Base-by-base conservation (phyloP, 2,329 filamentous ascomycete genomes). In the Sclerotinia spermophila region DNA sequence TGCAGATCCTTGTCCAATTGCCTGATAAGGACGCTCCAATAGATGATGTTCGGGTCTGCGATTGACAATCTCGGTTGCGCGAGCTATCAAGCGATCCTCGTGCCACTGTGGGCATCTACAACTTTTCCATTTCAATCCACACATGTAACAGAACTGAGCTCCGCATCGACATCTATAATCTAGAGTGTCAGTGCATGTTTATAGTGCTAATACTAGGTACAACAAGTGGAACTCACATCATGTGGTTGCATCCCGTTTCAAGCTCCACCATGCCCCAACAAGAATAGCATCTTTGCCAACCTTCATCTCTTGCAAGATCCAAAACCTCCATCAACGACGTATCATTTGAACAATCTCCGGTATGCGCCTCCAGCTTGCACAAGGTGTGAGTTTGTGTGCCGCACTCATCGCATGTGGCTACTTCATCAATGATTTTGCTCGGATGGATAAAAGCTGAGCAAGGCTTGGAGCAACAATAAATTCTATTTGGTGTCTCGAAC, bases 211-310 rank as follows among this genome's bases (percentile, higher is more conserved):
- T n/a, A 60, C 35, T 10, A 3, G 5, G 3, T 51, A 2, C 7
- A 15, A 2, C 6, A 7, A 45, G 1, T 21, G 2, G n/a, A n/a
- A 83, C 84, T 76, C 73, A 89, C 86, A 72, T 86, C 5, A 89
- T 89, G 67, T 89, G 87, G 66, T 85, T 81, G 71, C 87, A 89
- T 1, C 87, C 87, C 0, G 48, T n/a, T 0, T 75, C 42, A 0
- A 87, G 77, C 77, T 88, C 85, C 0, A 89, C 81, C 19, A 89
- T 45, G 0, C 79, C 71, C 2, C 72, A 74, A 73, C 87, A 89
- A 0, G 72, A 70, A 5, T 75, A 76, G 71, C 87, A 89, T 2
- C 82, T 79, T 75, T 86, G 83, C 87, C 87, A 89, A 1, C 82
- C 81, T 5, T 84, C 77, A 5, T 80, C 71, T 0, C 73, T 70